Percentiles rank a stretch among this genome's conserved stretches.
These are phyloP conservation scores for Nakazawaea wyomingensis DNA, from an alignment of 805 yeast species.

Conservation along the genomic window DNA sequence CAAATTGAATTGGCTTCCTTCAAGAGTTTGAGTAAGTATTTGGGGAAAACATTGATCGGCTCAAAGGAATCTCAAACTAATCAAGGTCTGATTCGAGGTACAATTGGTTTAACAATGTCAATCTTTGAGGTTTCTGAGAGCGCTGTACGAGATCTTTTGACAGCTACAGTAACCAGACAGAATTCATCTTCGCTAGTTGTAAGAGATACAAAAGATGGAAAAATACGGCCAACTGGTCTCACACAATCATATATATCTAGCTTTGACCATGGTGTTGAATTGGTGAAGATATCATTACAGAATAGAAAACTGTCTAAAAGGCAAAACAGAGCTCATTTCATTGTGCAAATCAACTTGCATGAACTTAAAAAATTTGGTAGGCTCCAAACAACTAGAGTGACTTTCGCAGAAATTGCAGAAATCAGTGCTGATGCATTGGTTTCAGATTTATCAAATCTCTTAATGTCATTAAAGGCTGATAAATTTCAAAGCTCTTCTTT, in stretches of 20 bases:
- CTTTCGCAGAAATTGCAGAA: constrained; percentile 38
- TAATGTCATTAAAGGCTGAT: constrained; percentile 34
- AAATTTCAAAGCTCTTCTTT: constrained; percentile 33
- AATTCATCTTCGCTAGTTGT: constrained; percentile 33
- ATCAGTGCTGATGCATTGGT: constrained; percentile 17
- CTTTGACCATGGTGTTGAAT: constrained; percentile 29
- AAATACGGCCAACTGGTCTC: constrained; percentile 37
- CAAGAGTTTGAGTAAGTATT: constrained; percentile 2
- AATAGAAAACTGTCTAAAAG: constrained; percentile 38
- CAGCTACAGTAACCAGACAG: constrained; percentile 20
- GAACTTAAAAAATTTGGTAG: constrained; percentile 12
- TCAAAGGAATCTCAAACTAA: neutral
- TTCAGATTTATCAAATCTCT: constrained; percentile 45
- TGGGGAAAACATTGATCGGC: constrained; percentile 4
- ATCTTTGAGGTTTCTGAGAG: constrained; percentile 52
- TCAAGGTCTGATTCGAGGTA: neutral
- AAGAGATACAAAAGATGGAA: constrained; percentile 38
- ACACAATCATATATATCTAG: constrained; percentile 35
- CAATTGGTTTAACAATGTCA: constrained; percentile 39
- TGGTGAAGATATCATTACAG: constrained; percentile 34
- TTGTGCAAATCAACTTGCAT: constrained; percentile 35
- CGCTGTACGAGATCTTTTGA: constrained; percentile 32
- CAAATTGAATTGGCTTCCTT: neutral
- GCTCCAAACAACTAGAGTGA: constrained; percentile 31
- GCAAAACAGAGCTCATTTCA: constrained; percentile 33